Evolutionary conservation across 176 grass and related monocot species (phyloP), one percentile per base, ranked within the genome.

Genomic region (Puya raimondii): DNA sequence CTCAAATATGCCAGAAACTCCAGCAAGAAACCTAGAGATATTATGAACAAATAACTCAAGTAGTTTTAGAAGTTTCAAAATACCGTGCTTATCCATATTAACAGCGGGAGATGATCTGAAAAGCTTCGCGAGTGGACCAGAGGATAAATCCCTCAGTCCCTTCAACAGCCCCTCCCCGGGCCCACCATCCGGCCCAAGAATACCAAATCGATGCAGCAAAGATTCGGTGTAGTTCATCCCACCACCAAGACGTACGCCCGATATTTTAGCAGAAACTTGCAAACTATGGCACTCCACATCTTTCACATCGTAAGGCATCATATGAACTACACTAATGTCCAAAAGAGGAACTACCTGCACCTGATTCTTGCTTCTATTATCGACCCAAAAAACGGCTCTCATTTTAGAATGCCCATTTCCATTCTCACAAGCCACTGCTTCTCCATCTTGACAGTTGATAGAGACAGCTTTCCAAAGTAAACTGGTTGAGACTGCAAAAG

Each of bases 201-300:
- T 99, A 81, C 89, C 90, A 82, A 99, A 93, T 53, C 64, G 81
- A 75, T 93, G 87, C 73, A 99, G 72, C 48, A 99, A 83, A 25
- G 95, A 90, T 72, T 99, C 95, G 0, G 95, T 90, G 70, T 99
- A 99, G 71, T 76, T 78, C 72, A 99, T 92, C 70, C 94, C 94
- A 70, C 94, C 94, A 68, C 94, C 94, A 68, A 99, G 89, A 50
- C 87, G 84, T 25, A 99, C 94, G 75, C 89, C 87, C 66, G 82
- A 87, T 70, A 99, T 76, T 67, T 93, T 99, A 66, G 85, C 78
- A 65, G 67, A 88, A 57, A 90, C 74, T 84, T 80, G 90, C 80
- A 99, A 87, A 80, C 95, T 99, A 78, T 99, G 95, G 77, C 83
- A 93, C 57, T 93, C 95, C 73, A 90, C 85, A 80, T 99, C 95